Evolutionary conservation across 2,329 filamentous ascomycete genomes (phyloP), one percentile per base, ranked within the genome.

Genomic region (Neonectria magnoliae): DNA sequence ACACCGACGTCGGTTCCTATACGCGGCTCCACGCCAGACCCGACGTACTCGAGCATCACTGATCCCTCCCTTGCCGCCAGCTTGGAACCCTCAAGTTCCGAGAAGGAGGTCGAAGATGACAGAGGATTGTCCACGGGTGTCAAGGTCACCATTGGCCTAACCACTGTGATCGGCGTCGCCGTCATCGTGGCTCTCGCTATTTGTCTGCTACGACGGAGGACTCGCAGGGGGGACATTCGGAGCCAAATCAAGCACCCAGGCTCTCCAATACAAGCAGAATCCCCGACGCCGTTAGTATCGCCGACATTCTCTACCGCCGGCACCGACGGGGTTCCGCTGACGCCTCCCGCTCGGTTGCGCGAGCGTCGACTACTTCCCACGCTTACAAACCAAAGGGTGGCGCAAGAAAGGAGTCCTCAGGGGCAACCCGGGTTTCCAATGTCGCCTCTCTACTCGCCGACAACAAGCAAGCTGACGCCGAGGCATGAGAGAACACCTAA

Each of bases 341-440:
- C 81, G 0, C 84, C 85, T 1, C 85, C 85, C 0, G 80, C 81
- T 2, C 80, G 83, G 18, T 79, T 87, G 2, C 78, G 81, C 56
- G 83, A 86, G 55, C 80, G 84, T 6, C 81, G 75, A 38, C 78
- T 83, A 52, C 78, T 86, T 18, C 76, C 81, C 1, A 57, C 71
- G 2, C 41, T 61, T 5, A 38, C 48, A 3, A 55, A 68, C 31
- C 41, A 60, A 38, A 59, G 51, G 14, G 16, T 52, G 6, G 38
- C 62, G 8, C 50, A 33, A 6, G 38, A 48, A 14, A 42, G 47
- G 7, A 47, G 13, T 10, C 53, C 44, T 18, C 27, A 20, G 11
- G 73, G 74, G 0, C 71, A 55, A 55, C 65, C 64, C 50, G 62
- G 57, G 4, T 81, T 82, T 45, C 79, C 81, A 0, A 65, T 78